Conservation (phyloP, 805 yeast genomes). For the Tanozyma kutaoensis region DNA sequence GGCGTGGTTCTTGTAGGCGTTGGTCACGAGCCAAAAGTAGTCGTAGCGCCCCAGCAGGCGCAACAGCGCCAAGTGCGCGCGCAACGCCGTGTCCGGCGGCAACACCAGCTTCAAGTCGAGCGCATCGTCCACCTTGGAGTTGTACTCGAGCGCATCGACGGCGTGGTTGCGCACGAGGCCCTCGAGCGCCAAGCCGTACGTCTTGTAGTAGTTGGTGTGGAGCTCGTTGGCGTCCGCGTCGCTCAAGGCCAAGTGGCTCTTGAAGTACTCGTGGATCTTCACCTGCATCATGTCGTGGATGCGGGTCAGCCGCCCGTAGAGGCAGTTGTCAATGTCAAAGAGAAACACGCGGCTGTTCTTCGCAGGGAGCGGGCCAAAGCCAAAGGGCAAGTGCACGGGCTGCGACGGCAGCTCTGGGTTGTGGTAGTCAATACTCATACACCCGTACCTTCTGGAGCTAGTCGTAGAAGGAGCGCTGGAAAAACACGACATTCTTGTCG, state of each 20-base stretch:
- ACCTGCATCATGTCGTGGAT: slow-evolving; percentile 84
- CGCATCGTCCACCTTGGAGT: slow-evolving; percentile 82
- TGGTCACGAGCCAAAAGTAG: slow-evolving; percentile 84
- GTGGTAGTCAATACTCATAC: too few species aligned
- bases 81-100: slow-evolving; percentile 41
- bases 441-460: too few species aligned
- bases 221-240: slow-evolving; percentile 65
- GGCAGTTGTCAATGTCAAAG: slow-evolving; percentile 90
- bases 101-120: slow-evolving; percentile 75
- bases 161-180: slow-evolving; percentile 63
- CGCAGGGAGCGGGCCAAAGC: too few species aligned
- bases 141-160: slow-evolving; percentile 82
- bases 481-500: slow-evolving; percentile 8
- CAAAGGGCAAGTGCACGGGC: too few species aligned
- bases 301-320: slow-evolving; percentile 59
- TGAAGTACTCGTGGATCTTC: slow-evolving; percentile 73
- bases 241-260: slow-evolving; percentile 40
- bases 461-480: slow-evolving; percentile 13
- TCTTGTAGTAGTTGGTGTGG: slow-evolving; percentile 65
- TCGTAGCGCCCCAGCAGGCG: slow-evolving; percentile 37
- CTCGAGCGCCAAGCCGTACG: slow-evolving; percentile 87
- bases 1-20: slow-evolving; percentile 90
- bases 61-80: slow-evolving; percentile 29
- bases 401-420: too few species aligned
- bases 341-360: slow-evolving; percentile 34